Evolutionary conservation across 805 yeast species (phyloP).

Genomic region (Yarrowia sp.): DNA sequence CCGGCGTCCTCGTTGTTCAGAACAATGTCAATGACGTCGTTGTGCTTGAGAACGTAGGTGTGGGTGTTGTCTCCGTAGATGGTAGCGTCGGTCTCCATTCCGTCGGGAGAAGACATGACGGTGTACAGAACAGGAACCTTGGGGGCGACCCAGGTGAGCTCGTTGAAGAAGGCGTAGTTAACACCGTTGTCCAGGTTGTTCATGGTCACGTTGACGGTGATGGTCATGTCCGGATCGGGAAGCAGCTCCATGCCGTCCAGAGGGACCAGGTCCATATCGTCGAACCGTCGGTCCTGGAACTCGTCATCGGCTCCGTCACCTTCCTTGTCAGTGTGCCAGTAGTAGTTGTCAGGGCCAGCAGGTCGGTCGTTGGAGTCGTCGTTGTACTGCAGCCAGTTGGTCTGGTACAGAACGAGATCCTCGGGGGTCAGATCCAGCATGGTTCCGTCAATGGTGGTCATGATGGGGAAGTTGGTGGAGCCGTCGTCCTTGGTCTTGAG

Average conservation of each 20-base stretch:
- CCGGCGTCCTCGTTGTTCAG: constrained; percentile 90
- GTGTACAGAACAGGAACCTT: constrained; percentile 86
- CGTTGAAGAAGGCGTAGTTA: constrained; percentile 96
- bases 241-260: constrained; percentile 59
- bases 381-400: constrained; percentile 73
- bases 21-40: constrained; percentile 77
- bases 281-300: constrained; percentile 56
- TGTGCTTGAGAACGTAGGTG: constrained; percentile 70
- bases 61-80: constrained; percentile 86
- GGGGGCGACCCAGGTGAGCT: constrained; percentile 77
- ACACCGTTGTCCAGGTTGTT: constrained; percentile 84
- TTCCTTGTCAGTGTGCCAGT: constrained; percentile 44
- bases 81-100: constrained; percentile 58
- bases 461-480: constrained; percentile 75
- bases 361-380: constrained; percentile 59
- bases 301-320: constrained; percentile 55
- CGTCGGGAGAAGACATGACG: constrained; percentile 67
- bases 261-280: constrained; percentile 82
- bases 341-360: constrained; percentile 54
- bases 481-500: constrained; percentile 72
- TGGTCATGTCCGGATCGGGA: constrained; percentile 69
- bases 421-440: constrained; percentile 81
- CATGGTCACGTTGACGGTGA: constrained; percentile 81
- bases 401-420: constrained; percentile 71
- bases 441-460: constrained; percentile 77